Evolutionary conservation across 805 yeast species (phyloP).

Genomic region (Candida pseudofarinosa): DNA sequence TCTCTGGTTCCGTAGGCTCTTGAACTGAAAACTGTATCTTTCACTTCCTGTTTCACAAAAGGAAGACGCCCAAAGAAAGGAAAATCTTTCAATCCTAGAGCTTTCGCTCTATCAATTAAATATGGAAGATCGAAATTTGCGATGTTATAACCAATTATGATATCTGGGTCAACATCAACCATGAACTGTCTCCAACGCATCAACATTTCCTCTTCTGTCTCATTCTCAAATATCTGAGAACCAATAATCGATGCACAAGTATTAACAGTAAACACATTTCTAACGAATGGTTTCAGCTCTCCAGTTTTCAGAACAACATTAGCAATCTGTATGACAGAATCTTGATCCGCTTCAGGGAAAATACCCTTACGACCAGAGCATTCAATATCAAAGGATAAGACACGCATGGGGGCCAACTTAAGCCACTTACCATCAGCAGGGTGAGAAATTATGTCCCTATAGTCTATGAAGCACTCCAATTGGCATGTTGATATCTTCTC

Average conservation of each 20-base stretch:
- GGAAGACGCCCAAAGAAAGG: slow-evolving; percentile 83
- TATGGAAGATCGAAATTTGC: slow-evolving; percentile 95
- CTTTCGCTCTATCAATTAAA: slow-evolving; percentile 78
- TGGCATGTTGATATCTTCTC: slow-evolving; percentile 72
- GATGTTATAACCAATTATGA: slow-evolving; percentile 92
- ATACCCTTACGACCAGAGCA: slow-evolving; percentile 97
- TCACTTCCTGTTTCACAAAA: slow-evolving; percentile 67
- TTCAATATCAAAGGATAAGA: slow-evolving; percentile 93
- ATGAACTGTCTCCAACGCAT: slow-evolving; percentile 84
- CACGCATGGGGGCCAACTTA: slow-evolving; percentile 87
- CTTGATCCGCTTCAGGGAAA: slow-evolving; percentile 91
- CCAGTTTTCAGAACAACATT: slow-evolving; percentile 87
- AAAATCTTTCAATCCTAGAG: slow-evolving; percentile 61
- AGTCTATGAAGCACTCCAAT: slow-evolving; percentile 71
- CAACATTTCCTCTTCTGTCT: slow-evolving; percentile 78
- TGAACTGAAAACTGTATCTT: slow-evolving; percentile 81
- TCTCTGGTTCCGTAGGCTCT: slow-evolving; percentile 97
- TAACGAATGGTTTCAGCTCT: slow-evolving; percentile 79
- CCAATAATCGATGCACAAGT: slow-evolving; percentile 94
- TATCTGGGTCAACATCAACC: slow-evolving; percentile 86
- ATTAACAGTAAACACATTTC: slow-evolving; percentile 91
- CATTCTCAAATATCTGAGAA: slow-evolving; percentile 75
- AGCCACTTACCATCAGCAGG: slow-evolving; percentile 92
- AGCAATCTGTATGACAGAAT: slow-evolving; percentile 95
- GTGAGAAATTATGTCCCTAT: slow-evolving; percentile 68